Base-by-base conservation (phyloP, 192 early-diverging fungal species). In the Podochytrium sp. region DNA sequence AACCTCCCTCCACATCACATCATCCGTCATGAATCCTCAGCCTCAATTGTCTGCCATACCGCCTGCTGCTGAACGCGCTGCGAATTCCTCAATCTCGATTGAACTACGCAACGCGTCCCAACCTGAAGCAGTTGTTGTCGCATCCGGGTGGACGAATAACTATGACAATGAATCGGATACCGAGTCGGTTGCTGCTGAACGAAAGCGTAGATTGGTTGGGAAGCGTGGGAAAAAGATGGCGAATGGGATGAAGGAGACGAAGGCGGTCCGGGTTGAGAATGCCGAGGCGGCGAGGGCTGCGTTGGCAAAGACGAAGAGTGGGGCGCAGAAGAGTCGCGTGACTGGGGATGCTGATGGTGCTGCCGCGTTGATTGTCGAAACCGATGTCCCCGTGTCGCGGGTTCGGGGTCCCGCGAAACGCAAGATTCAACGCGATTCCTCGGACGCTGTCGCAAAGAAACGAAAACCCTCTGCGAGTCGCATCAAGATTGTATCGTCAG, bases 171-270 rank as follows among this genome's bases (percentile, higher is more conserved):
- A 65, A 16, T 37, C 35, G 7, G 58, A 60, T 34, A 34, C 29
- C 58, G 58, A 60, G 23, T 25, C 39, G 23, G 5, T 34, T 29
- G n/a, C 32, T 41, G 63, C 23, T 47, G 39, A 38, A 47, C 12
- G 38, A 47, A 3, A 47, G n/a, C 30, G 38, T 14, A 40, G 47
- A 42, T 55, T 29, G 1, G 30, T 20, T 20, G 23, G 23, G 30
- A 65, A 65, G 14, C 37, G 63, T 20, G 41, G 41, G 23, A 65
- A 65, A 29, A 65, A 49, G 47, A 43, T 65, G 63, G 40, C 63
- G 25, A 43, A 40, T 49, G 63, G 63, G n/a, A 47, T 65, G 43
- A 65, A 65, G 30, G 42, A 25, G n/a, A 65, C 63, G n/a, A 65
- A 47, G 33, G 63, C 42, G 1, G 23, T 65, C 18, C 18, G 47